These are phyloP conservation scores for Salisapilia sapeloensis DNA, from an alignment of 352 stramenopile genomes.

Conservation along the genomic window DNA sequence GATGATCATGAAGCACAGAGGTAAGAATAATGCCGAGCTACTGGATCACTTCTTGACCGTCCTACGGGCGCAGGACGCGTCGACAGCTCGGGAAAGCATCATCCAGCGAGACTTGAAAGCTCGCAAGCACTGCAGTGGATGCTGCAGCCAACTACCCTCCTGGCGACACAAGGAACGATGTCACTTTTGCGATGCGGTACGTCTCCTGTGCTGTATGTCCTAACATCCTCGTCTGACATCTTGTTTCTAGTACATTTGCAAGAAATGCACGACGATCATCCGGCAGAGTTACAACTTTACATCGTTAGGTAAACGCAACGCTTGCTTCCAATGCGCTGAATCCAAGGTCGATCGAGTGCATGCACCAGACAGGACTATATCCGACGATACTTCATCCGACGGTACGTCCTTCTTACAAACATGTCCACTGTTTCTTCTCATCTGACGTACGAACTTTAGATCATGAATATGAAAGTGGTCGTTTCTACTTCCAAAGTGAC, in stretches of 20 bases:
- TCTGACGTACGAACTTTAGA: too few relatives aligned
- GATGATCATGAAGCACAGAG: constrained; percentile 32
- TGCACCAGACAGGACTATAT: not conserved
- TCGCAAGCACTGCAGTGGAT: constrained; percentile 39
- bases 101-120: constrained; percentile 28
- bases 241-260: constrained; percentile 37
- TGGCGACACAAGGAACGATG: constrained; percentile 42
- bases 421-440: too few relatives aligned
- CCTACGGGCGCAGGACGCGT: constrained; percentile 15
- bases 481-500: too few relatives aligned
- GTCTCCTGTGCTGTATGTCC: constrained; percentile 4
- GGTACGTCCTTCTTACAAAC: too few relatives aligned
- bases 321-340: constrained; percentile 44
- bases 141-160: constrained; percentile 33
- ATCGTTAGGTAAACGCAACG: constrained; percentile 13
- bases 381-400: too few relatives aligned
- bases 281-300: constrained; percentile 37
- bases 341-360: constrained; percentile 8
- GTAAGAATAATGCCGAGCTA: constrained; percentile 35
- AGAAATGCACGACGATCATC: constrained; percentile 44
- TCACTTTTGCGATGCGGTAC: constrained; percentile 39
- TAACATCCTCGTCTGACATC: not conserved
- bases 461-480: too few relatives aligned
- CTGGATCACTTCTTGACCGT: constrained; percentile 61
- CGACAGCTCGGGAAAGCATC: constrained; percentile 12